Evolutionary conservation across 106 monocot genomes (phyloP), one percentile per base, ranked within the genome.

Genomic region (Gastrodia elata): DNA sequence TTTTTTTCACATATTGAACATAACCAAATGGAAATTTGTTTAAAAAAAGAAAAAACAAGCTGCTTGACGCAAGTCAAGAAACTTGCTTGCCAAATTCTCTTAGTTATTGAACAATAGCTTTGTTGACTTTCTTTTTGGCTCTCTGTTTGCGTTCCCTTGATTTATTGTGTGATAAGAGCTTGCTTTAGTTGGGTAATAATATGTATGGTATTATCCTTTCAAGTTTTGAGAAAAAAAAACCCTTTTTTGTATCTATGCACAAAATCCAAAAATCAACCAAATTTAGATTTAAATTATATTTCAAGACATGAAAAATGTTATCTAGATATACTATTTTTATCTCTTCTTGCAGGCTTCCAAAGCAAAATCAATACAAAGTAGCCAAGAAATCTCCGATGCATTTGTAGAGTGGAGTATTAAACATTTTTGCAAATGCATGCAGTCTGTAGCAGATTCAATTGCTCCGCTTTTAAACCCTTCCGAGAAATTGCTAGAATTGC

Each of bases 341-440:
- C 38, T 68, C 46, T 15, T 15, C 34, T n/a, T 68, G 75, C 87
- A 80, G 83, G 39, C 70, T n/a, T 24, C 16, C 42, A 27, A 77
- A 65, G 65, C 39, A 74, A 77, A 79, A 70, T 56, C 46, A 34
- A 22, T 68, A 22, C n/a, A 34, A 56, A 0, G 44, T 59, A 68
- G 38, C 70, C 40, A 55, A 39, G 74, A 30, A 38, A 80, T 89
- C 18, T 72, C 92, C 11, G 68, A 76, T 33, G 14, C 75, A 64
- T 42, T 75, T 13, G 36, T 85, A 13, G 73, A 72, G 41, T 72
- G 82, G 35, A 64, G 81, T 24, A 91, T 88, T 70, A 73, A 24
- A 74, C 52, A 78, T 75, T 28, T 83, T 68, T 88, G 86, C 74
- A 68, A 74, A 49, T 80, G 77, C 70, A 43, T 93, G 58, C 80